These are phyloP conservation scores for Tardiomyces depauwii DNA, from an alignment of 1,139 yeast genomes.

Conservation along the genomic window DNA sequence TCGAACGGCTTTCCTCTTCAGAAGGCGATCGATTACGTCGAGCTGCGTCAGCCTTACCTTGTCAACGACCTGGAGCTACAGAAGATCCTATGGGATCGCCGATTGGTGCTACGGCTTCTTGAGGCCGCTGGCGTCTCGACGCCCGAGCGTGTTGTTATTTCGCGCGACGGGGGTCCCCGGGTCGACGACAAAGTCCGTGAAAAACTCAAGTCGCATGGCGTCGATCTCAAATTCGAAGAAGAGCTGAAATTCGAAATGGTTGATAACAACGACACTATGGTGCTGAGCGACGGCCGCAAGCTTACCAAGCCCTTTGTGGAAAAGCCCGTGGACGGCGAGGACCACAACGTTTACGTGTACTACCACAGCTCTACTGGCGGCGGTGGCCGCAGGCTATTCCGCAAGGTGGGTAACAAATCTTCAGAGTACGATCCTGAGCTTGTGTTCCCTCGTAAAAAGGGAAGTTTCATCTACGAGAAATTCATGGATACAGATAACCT, in stretches of 20 bases:
- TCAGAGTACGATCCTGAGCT: slow-evolving; percentile 90
- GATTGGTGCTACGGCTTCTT: slow-evolving; percentile 73
- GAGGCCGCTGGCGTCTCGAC: slow-evolving; percentile 81
- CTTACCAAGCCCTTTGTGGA: slow-evolving; percentile 91
- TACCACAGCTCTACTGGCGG: slow-evolving; percentile 87
- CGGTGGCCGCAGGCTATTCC: slow-evolving; percentile 87
- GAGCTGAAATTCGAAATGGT: slow-evolving; percentile 62
- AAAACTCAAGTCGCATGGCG: slow-evolving; percentile 49
- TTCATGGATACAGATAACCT: slow-evolving; percentile 98
- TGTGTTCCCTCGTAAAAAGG: slow-evolving; percentile 67
- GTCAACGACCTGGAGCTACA: slow-evolving; percentile 88
- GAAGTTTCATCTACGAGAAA: slow-evolving; percentile 85
- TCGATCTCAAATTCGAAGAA: slow-evolving; percentile 48
- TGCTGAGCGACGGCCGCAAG: slow-evolving; percentile 53
- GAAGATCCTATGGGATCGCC: slow-evolving; percentile 91
- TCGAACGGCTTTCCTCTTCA: slow-evolving; percentile 95
- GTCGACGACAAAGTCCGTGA: slow-evolving; percentile 53
- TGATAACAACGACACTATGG: slow-evolving; percentile 70
- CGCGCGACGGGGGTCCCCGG: slow-evolving; percentile 95
- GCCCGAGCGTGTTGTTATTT: slow-evolving; percentile 76
- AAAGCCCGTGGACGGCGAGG: slow-evolving; percentile 98
- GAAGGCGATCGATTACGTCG: slow-evolving; percentile 86
- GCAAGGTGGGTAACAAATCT: slow-evolving; percentile 95
- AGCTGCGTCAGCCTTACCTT: slow-evolving; percentile 78
- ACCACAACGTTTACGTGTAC: slow-evolving; percentile 91